Percentiles rank a stretch among this genome's conserved stretches.
These are phyloP conservation scores for Neurospora discreta DNA, from an alignment of 495 filamentous ascomycete genomes.

Conservation along the genomic window DNA sequence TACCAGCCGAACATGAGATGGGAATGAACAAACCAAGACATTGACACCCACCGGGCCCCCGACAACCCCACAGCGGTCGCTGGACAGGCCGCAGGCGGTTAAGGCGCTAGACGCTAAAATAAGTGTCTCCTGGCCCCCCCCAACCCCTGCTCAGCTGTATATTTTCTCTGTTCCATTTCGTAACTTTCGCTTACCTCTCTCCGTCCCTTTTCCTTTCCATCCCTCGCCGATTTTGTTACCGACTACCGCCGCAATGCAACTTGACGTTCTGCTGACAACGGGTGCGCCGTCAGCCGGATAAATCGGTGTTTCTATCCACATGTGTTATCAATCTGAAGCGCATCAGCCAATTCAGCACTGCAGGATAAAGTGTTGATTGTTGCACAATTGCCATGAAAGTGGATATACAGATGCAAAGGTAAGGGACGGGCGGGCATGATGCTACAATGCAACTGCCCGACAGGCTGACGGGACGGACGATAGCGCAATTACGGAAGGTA, in stretches of 20 bases:
- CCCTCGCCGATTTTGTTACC: not conserved
- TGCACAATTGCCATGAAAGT: not conserved
- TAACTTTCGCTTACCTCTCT: not conserved
- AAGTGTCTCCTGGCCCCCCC: not conserved
- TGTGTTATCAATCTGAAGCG: not conserved
- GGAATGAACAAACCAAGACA: too few relatives aligned
- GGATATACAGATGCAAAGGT: not conserved
- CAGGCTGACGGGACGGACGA: not conserved
- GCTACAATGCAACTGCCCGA: not conserved
- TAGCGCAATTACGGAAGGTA: not conserved
- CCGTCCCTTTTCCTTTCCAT: not conserved
- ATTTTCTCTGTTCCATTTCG: not conserved
- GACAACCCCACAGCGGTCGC: not conserved
- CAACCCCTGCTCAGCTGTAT: not conserved
- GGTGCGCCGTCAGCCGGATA: not conserved
- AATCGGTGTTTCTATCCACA: not conserved
- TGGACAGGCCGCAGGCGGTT: not conserved
- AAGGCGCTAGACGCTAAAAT: not conserved
- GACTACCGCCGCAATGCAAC: not conserved
- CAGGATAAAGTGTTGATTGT: not conserved
- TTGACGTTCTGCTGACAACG: not conserved
- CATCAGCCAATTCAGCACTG: not conserved
- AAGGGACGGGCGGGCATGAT: not conserved
- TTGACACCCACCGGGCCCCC: too few relatives aligned
- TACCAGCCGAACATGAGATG: too few relatives aligned